Evolutionary conservation across 202 grass and related monocot species (phyloP).

Genomic region (Hordeum pubiflorum): DNA sequence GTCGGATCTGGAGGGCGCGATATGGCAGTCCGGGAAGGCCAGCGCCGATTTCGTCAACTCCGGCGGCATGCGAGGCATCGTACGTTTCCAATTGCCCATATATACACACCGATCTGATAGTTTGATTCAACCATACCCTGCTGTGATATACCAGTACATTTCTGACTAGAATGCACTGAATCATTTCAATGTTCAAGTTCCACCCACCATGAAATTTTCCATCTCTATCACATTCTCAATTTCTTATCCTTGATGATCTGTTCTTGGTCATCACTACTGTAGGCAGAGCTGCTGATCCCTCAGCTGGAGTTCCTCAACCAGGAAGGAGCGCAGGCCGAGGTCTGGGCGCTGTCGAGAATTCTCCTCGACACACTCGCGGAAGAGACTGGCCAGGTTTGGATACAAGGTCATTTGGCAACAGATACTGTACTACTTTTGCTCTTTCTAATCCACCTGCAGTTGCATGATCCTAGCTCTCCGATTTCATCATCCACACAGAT

Average conservation of each 20-base stretch:
- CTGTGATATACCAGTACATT: not conserved
- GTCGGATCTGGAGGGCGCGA: conserved; percentile 61
- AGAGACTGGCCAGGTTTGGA: conserved; percentile 77
- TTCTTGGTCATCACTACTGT: not conserved
- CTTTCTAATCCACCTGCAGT: not conserved
- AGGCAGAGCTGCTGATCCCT: conserved; percentile 91
- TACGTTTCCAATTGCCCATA: conserved; percentile 20
- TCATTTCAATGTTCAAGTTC: not conserved
- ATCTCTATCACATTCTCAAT: too few relatives aligned
- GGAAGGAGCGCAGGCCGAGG: conserved; percentile 85
- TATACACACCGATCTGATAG: not conserved
- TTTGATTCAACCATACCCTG: not conserved
- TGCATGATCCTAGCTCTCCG: not conserved
- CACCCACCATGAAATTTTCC: not conserved
- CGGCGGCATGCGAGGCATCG: conserved; percentile 66
- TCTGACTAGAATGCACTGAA: not conserved
- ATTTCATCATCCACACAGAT: not conserved
- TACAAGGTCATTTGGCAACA: conserved; percentile 36
- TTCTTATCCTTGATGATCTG: not conserved
- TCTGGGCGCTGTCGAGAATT: conserved; percentile 83
- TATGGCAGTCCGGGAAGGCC: conserved; percentile 65
- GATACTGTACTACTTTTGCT: not conserved
- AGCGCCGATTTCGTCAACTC: conserved; percentile 64
- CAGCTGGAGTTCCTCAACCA: conserved; percentile 87
- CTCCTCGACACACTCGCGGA: conserved; percentile 73